phyloP scores from a whole-genome alignment of 768 basidiomycete genomes.

The Clavaria fumosa region DNA sequence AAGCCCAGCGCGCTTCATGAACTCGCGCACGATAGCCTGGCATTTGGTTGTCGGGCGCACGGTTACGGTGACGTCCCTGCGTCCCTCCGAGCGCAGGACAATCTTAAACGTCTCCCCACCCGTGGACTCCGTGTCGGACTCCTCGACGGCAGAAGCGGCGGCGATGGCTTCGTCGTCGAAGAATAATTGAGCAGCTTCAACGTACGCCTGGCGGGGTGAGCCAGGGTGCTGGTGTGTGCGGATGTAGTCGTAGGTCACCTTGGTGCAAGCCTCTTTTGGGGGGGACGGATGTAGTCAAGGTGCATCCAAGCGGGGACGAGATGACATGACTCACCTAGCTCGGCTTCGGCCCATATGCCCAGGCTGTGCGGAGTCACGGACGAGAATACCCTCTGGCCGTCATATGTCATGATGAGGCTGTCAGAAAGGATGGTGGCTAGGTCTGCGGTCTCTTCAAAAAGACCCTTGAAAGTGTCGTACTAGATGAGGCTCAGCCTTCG shows the following conservation, averaged over 20 bases:
- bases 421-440: conserved; percentile 33
- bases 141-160: no score
- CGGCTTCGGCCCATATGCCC: conserved; percentile 51
- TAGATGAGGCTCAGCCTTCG: conserved; percentile 15
- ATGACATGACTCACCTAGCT: conserved; percentile 51
- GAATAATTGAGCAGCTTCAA: background rate
- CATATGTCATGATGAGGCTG: conserved; percentile 44
- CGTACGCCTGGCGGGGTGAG: background rate
- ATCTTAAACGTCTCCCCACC: conserved; percentile 50
- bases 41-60: conserved; percentile 67
- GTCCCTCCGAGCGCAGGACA: conserved; percentile 41
- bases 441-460: conserved; percentile 56
- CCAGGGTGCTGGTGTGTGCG: conserved; percentile 18
- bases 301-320: background rate
- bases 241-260: conserved; percentile 46
- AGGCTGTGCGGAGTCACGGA: conserved; percentile 54
- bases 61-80: conserved; percentile 43
- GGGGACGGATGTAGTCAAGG: background rate
- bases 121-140: conserved; percentile 25
- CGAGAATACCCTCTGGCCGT: conserved; percentile 48
- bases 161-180: background rate
- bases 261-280: conserved; percentile 47
- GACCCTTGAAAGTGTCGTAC: conserved; percentile 47
- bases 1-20: conserved; percentile 52
- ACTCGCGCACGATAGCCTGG: conserved; percentile 59